Percentiles rank a stretch among this genome's conserved stretches.
Conservation (phyloP, 805 yeast genomes). For the Lipomyces mesembrius region DNA sequence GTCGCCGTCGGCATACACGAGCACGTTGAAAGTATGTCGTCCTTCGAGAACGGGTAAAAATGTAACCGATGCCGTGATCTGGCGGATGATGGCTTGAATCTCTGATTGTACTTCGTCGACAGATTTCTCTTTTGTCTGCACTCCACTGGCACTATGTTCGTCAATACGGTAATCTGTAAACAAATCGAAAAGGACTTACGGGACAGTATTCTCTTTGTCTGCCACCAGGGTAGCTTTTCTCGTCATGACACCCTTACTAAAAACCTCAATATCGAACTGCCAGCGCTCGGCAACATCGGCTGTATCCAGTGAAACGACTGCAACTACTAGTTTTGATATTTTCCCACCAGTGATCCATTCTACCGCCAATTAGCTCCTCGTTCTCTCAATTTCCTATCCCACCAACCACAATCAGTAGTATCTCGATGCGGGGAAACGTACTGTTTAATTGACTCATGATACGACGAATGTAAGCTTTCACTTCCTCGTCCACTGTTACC, state of each 20-base stretch:
- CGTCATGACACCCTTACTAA: slow-evolving; percentile 23
- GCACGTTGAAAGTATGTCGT: slow-evolving; percentile 76
- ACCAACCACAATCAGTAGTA: not conserved
- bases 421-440: slow-evolving; percentile 25
- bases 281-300: slow-evolving; percentile 79
- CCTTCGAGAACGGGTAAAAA: slow-evolving; percentile 77
- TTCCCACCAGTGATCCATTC: slow-evolving; percentile 75
- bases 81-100: slow-evolving; percentile 84
- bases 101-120: slow-evolving; percentile 65
- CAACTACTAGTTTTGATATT: slow-evolving; percentile 70
- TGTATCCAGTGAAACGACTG: slow-evolving; percentile 68
- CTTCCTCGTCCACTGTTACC: slow-evolving; percentile 74
- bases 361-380: slow-evolving; percentile 21
- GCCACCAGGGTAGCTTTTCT: not conserved
- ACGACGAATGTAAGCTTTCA: slow-evolving; percentile 66
- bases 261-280: slow-evolving; percentile 72
- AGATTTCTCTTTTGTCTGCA: slow-evolving; percentile 45
- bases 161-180: not conserved
- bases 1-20: slow-evolving; percentile 72
- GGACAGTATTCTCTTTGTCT: slow-evolving; percentile 27
- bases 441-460: slow-evolving; percentile 70
- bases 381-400: not conserved
- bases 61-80: slow-evolving; percentile 84
- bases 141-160: not conserved
- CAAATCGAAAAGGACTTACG: slow-evolving; percentile 15